phyloP scores from a whole-genome alignment of 257 asterid species.

The Leptodermis oblonga region DNA sequence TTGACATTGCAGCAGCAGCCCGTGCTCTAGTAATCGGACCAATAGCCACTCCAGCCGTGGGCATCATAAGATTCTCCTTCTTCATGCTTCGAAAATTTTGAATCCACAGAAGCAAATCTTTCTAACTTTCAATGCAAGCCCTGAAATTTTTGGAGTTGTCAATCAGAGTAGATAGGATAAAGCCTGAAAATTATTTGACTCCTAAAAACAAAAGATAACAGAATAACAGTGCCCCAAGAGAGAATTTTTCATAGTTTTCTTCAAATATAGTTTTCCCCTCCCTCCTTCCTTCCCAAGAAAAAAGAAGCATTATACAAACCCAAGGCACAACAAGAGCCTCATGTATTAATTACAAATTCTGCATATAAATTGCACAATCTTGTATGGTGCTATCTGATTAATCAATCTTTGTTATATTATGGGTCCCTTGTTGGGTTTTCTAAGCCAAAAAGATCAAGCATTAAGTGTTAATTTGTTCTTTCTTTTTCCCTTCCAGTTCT shows the following conservation, averaged over 20 bases:
- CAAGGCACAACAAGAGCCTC: background rate
- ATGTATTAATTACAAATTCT: too few relatives aligned
- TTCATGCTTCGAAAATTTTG: conserved; percentile 6
- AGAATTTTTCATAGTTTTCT: too few relatives aligned
- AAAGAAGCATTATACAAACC: too few relatives aligned
- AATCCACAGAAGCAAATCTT: background rate
- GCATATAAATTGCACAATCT: too few relatives aligned
- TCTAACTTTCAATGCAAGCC: conserved; percentile 7
- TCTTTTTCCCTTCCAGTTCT: background rate
- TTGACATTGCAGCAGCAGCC: background rate
- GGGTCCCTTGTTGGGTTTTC: background rate
- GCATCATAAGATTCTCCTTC: conserved; percentile 16
- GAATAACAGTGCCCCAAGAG: too few relatives aligned
- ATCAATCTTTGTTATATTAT: background rate
- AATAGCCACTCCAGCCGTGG: conserved; percentile 4
- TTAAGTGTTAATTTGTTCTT: background rate
- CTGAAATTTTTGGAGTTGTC: background rate
- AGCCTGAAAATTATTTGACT: background rate
- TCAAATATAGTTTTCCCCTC: background rate
- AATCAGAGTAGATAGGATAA: background rate
- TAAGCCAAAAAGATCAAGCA: background rate
- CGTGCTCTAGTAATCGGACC: conserved; percentile 17
- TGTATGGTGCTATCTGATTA: background rate
- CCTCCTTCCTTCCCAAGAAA: too few relatives aligned
- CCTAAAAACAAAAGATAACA: background rate